Evolutionary conservation across 805 yeast genomes (phyloP), one percentile per base, ranked within the genome.

Genomic region (Yarrowia sp.): DNA sequence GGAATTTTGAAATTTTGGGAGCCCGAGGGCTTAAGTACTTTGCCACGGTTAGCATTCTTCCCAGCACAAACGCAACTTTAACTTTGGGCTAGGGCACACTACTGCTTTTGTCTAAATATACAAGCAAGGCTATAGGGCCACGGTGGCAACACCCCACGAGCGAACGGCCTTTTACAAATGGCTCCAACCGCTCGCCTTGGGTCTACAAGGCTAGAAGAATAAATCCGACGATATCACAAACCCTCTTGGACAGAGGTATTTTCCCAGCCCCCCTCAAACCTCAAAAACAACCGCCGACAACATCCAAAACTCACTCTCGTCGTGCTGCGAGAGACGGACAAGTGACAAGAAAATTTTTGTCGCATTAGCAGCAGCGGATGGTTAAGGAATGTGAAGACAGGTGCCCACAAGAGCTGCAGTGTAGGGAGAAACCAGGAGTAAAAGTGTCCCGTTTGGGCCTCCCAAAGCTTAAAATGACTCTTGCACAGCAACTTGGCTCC

Each of bases 21-120:
- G 61, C 61, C 61, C 61, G 61, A 55, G 61, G 61, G 61, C 61
- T 55, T 55, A 55, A 55, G 61, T 55, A 55, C 61, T 55, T 55
- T 55, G 61, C 47, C 47, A 55, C 61, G 47, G 47, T 55, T 39
- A 55, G 61, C 61, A 55, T 55, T 55, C 61, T 41, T 55, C 61
- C 61, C 61, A 55, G 61, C 61, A 55, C 61, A 55, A 55, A 55
- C 47, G 61, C 47, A 55, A 39, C 31, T 55, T 55, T 3, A 55
- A n/a, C 47, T 55, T 55, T 11, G 61, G 61, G 61, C 38, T 55
- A 55, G 61, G 61, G 61, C 36, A 31, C 42, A 15, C 47, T 39
- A 55, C 45, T 41, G 45, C 45, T 41, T 55, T 55, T 55, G 61
- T 39, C 45, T 55, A 39, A 39, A 41, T 55, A 55, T 55, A 55